phyloP scores from a whole-genome alignment of 768 basidiomycete genomes.

The Cubamyces lactineus region DNA sequence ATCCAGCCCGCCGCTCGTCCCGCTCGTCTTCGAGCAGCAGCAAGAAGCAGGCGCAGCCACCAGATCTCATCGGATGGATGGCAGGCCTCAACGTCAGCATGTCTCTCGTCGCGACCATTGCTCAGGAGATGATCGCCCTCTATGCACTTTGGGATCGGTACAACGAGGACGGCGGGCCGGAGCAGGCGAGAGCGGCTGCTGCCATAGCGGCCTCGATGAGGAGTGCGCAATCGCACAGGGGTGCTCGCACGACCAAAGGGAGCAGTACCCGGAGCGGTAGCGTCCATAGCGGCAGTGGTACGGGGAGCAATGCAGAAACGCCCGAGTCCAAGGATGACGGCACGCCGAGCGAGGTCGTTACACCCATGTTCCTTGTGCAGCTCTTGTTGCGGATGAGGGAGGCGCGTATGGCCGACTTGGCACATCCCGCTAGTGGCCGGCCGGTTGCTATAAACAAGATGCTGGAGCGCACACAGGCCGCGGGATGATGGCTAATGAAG shows the following conservation, averaged over 20 bases:
- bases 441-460: conserved; percentile 69
- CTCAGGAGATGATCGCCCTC: conserved; percentile 88
- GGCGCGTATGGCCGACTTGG: conserved; percentile 57
- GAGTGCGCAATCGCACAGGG: conserved; percentile 16
- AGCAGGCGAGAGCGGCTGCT: conserved; percentile 19
- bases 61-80: conserved; percentile 82
- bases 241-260: conserved; percentile 15
- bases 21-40: conserved; percentile 43
- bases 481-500: conserved; percentile 9
- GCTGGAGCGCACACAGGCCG: conserved; percentile 69
- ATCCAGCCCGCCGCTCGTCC: conserved; percentile 56
- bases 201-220: not conserved
- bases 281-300: conserved; percentile 30
- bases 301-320: conserved; percentile 33
- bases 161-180: conserved; percentile 57
- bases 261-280: conserved; percentile 31
- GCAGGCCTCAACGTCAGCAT: conserved; percentile 86
- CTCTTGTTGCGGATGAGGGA: conserved; percentile 72
- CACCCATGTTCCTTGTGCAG: conserved; percentile 58
- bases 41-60: conserved; percentile 42
- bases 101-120: conserved; percentile 77
- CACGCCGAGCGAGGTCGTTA: conserved; percentile 43
- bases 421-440: conserved; percentile 51
- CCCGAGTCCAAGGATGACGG: conserved; percentile 29
- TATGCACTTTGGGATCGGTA: conserved; percentile 91